Conservation (phyloP, 306 rosid species). For the Quercus engelmannii region DNA sequence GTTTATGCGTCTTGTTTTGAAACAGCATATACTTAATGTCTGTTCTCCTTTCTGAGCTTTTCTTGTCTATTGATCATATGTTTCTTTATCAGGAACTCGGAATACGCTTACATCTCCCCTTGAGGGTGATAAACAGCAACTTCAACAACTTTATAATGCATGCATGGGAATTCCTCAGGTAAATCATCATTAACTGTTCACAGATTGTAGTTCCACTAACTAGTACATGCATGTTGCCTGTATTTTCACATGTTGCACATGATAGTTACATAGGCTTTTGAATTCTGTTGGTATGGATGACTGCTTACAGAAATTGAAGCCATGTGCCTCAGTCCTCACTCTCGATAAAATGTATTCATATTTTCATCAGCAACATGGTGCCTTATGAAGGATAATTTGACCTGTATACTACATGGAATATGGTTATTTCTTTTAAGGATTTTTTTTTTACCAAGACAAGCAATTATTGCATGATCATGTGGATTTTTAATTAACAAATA, state of each 20-base stretch:
- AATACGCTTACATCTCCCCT: constrained; percentile 1
- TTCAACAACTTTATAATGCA: constrained; percentile 2
- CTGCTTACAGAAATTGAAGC: not conserved
- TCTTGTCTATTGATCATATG: not conserved
- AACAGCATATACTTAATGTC: not conserved
- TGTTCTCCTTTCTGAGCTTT: not conserved
- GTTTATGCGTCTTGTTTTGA: not conserved
- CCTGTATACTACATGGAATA: not conserved
- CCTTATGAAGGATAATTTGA: not conserved
- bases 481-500: not conserved
- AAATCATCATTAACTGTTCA: not conserved
- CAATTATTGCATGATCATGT: not conserved
- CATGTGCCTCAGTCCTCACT: not conserved
- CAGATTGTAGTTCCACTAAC: not conserved
- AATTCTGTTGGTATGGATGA: not conserved
- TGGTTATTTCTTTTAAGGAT: not conserved
- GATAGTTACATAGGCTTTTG: not conserved
- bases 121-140: constrained; percentile 6
- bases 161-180: constrained; percentile 13
- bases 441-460: not conserved
- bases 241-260: not conserved
- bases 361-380: not conserved
- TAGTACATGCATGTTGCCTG: not conserved
- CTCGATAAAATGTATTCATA: not conserved
- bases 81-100: constrained; percentile 8